phyloP scores from a whole-genome alignment of 2,329 filamentous ascomycete genomes.

The Pseudonectria buxi region DNA sequence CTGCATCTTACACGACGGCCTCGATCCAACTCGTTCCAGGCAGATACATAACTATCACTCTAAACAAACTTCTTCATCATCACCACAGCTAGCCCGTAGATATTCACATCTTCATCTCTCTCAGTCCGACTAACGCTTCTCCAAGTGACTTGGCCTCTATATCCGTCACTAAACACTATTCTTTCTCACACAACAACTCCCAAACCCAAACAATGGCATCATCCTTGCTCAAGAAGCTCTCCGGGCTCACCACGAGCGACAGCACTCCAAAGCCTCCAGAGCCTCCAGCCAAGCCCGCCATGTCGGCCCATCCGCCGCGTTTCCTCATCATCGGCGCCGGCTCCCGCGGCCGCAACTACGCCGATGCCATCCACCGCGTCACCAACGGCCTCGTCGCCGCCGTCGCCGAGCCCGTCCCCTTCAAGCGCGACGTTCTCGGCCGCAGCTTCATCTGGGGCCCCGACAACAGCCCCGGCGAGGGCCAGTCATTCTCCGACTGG shows the following conservation, averaged over 20 bases:
- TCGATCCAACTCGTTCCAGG: too few species aligned
- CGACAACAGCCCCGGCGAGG: slow-evolving; percentile 39
- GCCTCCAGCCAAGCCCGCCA: slow-evolving; percentile 35
- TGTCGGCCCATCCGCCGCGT: slow-evolving; percentile 49
- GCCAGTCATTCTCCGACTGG: slow-evolving; percentile 70
- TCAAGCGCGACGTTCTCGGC: slow-evolving; percentile 68
- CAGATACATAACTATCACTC: too few species aligned
- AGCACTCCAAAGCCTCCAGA: slow-evolving; percentile 15
- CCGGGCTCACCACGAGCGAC: slow-evolving; percentile 11
- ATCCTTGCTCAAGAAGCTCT: slow-evolving; percentile 13
- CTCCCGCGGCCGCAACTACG: slow-evolving; percentile 70
- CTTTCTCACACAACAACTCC: too few species aligned
- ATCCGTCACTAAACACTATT: too few species aligned
- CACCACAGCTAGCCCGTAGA: too few species aligned
- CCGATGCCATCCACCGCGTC: slow-evolving; percentile 56
- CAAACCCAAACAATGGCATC: slow-evolving; percentile 18
- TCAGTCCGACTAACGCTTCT: too few species aligned
- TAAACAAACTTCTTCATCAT: too few species aligned
- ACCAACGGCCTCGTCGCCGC: slow-evolving; percentile 65
- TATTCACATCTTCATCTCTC: too few species aligned
- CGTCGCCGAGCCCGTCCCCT: slow-evolving; percentile 73
- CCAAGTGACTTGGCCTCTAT: too few species aligned
- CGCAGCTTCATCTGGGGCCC: slow-evolving; percentile 64
- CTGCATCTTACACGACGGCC: too few species aligned
- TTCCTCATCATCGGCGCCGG: slow-evolving; percentile 80